Base-by-base conservation (phyloP, 2,329 filamentous ascomycete species). In the Chaetomium sp. region DNA sequence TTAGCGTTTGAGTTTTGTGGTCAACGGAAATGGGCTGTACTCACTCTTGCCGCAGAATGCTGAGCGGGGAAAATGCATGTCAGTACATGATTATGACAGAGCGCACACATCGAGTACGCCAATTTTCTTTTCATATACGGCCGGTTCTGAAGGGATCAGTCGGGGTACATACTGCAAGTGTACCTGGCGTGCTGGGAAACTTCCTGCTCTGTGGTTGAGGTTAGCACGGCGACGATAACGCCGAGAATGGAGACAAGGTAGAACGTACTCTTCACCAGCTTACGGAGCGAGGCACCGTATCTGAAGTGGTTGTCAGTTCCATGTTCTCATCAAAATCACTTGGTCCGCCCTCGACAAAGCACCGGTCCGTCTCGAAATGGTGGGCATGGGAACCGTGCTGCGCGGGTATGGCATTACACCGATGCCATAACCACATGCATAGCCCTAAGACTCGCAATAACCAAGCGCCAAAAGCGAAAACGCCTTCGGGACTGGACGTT, bases 241-340 rank as follows among this genome's bases (percentile, higher is more conserved):
- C 12, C 12, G 2, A 6, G 14, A 11, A 38, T 1, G 6, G 3
- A 19, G 32, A 32, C n/a, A 19, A 40, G 45, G 19, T 49, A 14
- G 9, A 10, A 54, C 57, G 55, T 53, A 59, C 57, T 96, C 90
- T 97, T 97, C 74, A 94, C 87, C 77, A 91, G 91, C 86, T 97
- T 97, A 80, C 91, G 90, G 79, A 97, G 90, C 72, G 94, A 97
- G 75, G 94, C 92, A 91, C 92, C 94, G 79, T 95, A 95, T 85
- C 90, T 92, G 68, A 66, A 52, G 58, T 54, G 56, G 42, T 36
- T 54, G 59, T 64, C 46, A 56, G 59, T 59, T 45, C 38, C 35
- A 7, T 34, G 33, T 38, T 45, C 51, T 7, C 11, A 12, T 14
- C 38, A 1, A 11, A 6, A 43, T 35, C 8, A 5, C 10, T 33